Evolutionary conservation across 1,139 yeast species (phyloP).

Genomic region (Debaryomyces singareniensis): DNA sequence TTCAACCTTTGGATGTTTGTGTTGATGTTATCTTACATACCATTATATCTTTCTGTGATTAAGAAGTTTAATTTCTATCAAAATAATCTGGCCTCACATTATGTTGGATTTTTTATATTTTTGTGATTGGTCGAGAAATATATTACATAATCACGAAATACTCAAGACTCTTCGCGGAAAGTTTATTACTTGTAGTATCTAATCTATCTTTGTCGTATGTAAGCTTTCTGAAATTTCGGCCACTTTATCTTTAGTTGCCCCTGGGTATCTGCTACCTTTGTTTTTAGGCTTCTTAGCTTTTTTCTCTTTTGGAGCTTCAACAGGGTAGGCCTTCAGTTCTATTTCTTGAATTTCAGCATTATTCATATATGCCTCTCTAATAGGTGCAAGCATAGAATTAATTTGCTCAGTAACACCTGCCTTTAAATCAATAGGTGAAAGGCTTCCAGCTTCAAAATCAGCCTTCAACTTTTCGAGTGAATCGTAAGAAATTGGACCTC

Average conservation of each 20-base stretch:
- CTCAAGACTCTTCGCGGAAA: background rate
- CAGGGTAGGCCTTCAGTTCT: slow-evolving; percentile 78
- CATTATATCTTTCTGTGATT: too few species aligned
- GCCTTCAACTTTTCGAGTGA: slow-evolving; percentile 64
- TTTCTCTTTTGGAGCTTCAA: slow-evolving; percentile 58
- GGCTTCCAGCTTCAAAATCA: slow-evolving; percentile 64
- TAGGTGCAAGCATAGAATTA: slow-evolving; percentile 74
- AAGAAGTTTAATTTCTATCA: too few species aligned
- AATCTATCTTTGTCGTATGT: background rate
- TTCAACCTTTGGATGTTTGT: too few species aligned
- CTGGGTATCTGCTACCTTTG: slow-evolving; percentile 84
- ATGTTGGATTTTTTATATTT: slow-evolving; percentile 5
- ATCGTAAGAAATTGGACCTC: slow-evolving; percentile 77
- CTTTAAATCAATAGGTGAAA: slow-evolving; percentile 92
- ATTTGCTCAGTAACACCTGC: slow-evolving; percentile 84
- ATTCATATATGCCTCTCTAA: slow-evolving; percentile 60
- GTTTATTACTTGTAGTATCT: background rate
- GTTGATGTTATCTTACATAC: too few species aligned
- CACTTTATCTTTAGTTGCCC: slow-evolving; percentile 26
- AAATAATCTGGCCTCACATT: too few species aligned
- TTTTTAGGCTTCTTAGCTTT: slow-evolving; percentile 70
- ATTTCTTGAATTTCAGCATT: slow-evolving; percentile 72
- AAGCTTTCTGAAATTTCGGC: slow-evolving; percentile 6
- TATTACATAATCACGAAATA: slow-evolving; percentile 6
- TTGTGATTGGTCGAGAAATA: slow-evolving; percentile 10